Evolutionary conservation across 1,284 basidiomycete genomes (phyloP).

Genomic region (Sporisorium iseilematis-ciliati): DNA sequence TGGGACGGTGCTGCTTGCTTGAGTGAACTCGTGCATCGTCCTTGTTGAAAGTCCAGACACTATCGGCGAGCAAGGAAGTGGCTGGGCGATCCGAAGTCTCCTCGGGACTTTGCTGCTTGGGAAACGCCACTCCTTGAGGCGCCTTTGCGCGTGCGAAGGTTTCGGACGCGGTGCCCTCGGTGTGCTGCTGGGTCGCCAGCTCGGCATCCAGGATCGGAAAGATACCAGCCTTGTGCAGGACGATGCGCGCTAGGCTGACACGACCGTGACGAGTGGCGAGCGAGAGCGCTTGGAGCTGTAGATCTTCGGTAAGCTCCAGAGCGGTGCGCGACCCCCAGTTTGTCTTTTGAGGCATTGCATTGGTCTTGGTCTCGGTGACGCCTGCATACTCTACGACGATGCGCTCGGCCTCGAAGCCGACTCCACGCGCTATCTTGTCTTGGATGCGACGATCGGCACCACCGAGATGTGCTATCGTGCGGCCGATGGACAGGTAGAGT

Average conservation of each 20-base stretch:
- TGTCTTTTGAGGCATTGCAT: constrained; percentile 24
- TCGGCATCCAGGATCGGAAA: constrained; percentile 69
- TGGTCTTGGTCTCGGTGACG: constrained; percentile 39
- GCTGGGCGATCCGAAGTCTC: constrained; percentile 20
- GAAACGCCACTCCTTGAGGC: constrained; percentile 14
- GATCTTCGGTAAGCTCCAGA: constrained; percentile 59
- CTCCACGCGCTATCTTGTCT: constrained; percentile 51
- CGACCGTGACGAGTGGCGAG: constrained; percentile 50
- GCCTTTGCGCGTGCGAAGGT: constrained; percentile 31
- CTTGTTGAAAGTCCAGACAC: constrained; percentile 59
- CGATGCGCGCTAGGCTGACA: constrained; percentile 42
- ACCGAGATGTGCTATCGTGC: constrained; percentile 52
- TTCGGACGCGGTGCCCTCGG: constrained; percentile 43
- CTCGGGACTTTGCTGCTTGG: constrained; percentile 1
- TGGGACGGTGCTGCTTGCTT: constrained; percentile 34
- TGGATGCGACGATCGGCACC: constrained; percentile 53
- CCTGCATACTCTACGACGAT: constrained; percentile 54
- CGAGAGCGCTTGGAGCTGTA: constrained; percentile 46
- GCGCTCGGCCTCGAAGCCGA: constrained; percentile 58
- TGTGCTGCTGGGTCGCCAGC: constrained; percentile 55
- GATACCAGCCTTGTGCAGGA: constrained; percentile 61
- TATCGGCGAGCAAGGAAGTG: constrained; percentile 53
- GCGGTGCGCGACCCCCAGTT: constrained; percentile 57
- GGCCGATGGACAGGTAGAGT: constrained; percentile 58
- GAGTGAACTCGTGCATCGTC: constrained; percentile 13